These are phyloP conservation scores for Tuber brumale DNA, from an alignment of 495 filamentous ascomycete genomes.

Conservation along the genomic window DNA sequence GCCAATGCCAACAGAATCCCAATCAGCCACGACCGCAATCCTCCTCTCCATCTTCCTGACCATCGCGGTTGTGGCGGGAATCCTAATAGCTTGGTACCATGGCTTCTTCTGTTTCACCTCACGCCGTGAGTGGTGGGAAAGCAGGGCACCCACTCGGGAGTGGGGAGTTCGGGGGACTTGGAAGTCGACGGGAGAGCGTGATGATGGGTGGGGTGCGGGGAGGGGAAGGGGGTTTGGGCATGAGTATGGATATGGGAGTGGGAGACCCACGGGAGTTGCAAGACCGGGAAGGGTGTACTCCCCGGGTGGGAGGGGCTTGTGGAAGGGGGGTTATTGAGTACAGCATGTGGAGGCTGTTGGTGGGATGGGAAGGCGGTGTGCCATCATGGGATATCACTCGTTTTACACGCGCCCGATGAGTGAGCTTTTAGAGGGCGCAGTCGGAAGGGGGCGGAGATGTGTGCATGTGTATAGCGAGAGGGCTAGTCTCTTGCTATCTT, in stretches of 20 bases:
- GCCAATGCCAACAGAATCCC: background rate
- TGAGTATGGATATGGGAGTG: background rate
- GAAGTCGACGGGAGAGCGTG: background rate
- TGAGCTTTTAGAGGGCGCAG: background rate
- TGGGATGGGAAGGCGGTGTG: background rate
- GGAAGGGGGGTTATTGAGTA: background rate
- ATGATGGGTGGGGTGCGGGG: background rate
- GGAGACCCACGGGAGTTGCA: background rate
- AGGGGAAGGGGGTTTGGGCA: background rate
- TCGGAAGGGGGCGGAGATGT: background rate
- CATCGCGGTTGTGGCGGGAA: background rate
- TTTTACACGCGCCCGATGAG: background rate
- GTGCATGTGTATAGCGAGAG: background rate
- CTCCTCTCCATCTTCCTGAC: conserved; percentile 6
- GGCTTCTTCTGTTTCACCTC: background rate
- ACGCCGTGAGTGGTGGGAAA: background rate
- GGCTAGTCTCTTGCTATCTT: background rate
- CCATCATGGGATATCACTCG: background rate
- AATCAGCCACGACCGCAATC: background rate
- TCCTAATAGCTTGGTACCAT: background rate
- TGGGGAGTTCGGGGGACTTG: background rate
- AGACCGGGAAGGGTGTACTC: background rate
- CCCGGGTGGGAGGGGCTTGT: background rate
- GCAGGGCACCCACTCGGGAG: background rate
- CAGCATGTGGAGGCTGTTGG: background rate